Evolutionary conservation across 1,284 basidiomycete genomes (phyloP).

Genomic region (Ganoderma resinaceum): DNA sequence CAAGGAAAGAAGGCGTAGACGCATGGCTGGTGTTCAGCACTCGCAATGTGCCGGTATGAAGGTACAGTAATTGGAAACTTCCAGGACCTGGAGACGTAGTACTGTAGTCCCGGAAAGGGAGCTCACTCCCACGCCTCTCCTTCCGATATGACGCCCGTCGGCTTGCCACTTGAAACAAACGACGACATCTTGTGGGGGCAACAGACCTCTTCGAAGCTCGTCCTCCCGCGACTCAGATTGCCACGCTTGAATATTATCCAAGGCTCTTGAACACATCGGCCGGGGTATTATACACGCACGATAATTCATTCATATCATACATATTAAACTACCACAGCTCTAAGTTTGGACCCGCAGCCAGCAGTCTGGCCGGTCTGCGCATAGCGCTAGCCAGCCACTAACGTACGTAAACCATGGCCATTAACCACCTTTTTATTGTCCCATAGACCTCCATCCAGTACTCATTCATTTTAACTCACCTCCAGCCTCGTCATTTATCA

Average conservation of each 20-base stretch:
- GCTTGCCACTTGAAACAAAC: too few species aligned
- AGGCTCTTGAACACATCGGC: neutral
- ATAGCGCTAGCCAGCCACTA: neutral
- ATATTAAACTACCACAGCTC: neutral
- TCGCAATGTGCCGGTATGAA: slow-evolving; percentile 8
- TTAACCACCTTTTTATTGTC: neutral
- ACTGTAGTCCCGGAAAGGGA: neutral
- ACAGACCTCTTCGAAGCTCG: too few species aligned
- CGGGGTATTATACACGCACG: neutral
- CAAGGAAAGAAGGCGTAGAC: slow-evolving; percentile 36
- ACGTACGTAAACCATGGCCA: slow-evolving; percentile 1
- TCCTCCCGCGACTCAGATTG: neutral
- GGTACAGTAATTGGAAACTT: neutral
- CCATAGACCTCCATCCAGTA: neutral
- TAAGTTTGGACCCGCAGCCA: neutral
- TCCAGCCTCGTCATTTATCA: neutral
- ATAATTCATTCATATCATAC: neutral
- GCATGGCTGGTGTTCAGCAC: slow-evolving; percentile 35
- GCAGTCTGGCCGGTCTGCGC: neutral
- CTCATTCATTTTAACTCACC: neutral
- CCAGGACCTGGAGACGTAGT: neutral
- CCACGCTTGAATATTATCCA: neutral
- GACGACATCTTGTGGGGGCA: too few species aligned
- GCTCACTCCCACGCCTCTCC: neutral
- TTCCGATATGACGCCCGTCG: neutral